These are phyloP conservation scores for Lagerstroemia speciosa DNA, from an alignment of 345 rosid genomes.

Conservation along the genomic window DNA sequence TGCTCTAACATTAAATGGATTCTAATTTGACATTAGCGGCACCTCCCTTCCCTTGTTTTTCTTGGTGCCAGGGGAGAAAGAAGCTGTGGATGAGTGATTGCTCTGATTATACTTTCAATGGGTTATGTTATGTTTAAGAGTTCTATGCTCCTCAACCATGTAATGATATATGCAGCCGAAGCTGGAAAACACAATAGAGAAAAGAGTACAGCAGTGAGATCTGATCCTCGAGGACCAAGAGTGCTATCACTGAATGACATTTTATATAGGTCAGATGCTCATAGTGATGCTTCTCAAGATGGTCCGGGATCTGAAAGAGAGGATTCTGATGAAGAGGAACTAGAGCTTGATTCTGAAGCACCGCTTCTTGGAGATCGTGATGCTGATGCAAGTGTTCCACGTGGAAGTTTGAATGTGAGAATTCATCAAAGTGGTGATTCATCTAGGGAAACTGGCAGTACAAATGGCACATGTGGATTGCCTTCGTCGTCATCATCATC, in stretches of 20 bases:
- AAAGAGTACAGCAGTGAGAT: slow-evolving; percentile 31
- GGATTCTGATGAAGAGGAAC: slow-evolving; percentile 87
- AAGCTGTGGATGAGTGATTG: not conserved
- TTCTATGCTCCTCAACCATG: slow-evolving; percentile 2
- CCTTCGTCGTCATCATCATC: slow-evolving; percentile 68
- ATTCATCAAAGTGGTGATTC: slow-evolving; percentile 68
- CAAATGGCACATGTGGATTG: slow-evolving; percentile 61
- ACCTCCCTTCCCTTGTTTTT: not conserved
- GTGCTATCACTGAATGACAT: slow-evolving; percentile 71
- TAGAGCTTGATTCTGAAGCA: slow-evolving; percentile 79
- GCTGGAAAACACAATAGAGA: slow-evolving; percentile 43
- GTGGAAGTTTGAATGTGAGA: slow-evolving; percentile 74
- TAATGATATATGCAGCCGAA: slow-evolving; percentile 43
- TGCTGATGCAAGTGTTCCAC: slow-evolving; percentile 46
- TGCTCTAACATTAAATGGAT: too few relatives aligned
- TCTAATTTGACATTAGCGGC: not conserved
- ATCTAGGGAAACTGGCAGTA: slow-evolving; percentile 39
- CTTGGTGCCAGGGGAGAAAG: too few relatives aligned
- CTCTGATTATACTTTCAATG: not conserved
- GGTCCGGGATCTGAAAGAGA: slow-evolving; percentile 84
- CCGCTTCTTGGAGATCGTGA: slow-evolving; percentile 60
- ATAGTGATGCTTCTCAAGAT: slow-evolving; percentile 73
- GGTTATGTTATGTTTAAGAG: not conserved
- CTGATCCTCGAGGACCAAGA: slow-evolving; percentile 49
- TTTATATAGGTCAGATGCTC: slow-evolving; percentile 72